Evolutionary conservation across 2,329 filamentous ascomycete species (phyloP).

Genomic region (Pestalotiopsis sp.): DNA sequence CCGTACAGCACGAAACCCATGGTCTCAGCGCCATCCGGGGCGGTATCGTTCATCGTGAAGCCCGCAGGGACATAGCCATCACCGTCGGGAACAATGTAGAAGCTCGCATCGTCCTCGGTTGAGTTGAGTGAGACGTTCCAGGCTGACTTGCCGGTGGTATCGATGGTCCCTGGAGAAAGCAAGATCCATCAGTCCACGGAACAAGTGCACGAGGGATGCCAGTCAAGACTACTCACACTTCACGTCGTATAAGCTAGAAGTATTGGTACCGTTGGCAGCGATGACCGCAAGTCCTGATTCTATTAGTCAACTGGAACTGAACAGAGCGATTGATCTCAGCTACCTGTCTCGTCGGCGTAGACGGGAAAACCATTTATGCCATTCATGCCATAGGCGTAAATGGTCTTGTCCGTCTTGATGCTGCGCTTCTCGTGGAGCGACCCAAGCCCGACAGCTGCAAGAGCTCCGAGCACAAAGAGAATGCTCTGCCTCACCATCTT

Average conservation of each 20-base stretch:
- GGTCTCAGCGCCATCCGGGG: background rate
- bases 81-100: background rate
- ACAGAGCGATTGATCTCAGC: background rate
- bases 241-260: background rate
- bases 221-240: background rate
- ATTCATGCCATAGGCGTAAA: background rate
- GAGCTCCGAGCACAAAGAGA: background rate
- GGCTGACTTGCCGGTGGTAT: background rate
- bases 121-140: background rate
- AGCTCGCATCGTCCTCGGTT: background rate
- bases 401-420: background rate
- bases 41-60: background rate
- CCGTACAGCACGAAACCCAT: background rate
- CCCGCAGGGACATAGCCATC: background rate
- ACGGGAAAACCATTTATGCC: background rate
- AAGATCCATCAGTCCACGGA: background rate
- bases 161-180: background rate
- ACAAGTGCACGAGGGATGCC: background rate
- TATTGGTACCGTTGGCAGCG: background rate
- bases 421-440: background rate
- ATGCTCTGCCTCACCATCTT: background rate
- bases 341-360: background rate
- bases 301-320: background rate
- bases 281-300: background rate
- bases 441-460: background rate